These are phyloP conservation scores for Myriosclerotinia scirpicola DNA, from an alignment of 2,329 filamentous ascomycete species.

Conservation along the genomic window DNA sequence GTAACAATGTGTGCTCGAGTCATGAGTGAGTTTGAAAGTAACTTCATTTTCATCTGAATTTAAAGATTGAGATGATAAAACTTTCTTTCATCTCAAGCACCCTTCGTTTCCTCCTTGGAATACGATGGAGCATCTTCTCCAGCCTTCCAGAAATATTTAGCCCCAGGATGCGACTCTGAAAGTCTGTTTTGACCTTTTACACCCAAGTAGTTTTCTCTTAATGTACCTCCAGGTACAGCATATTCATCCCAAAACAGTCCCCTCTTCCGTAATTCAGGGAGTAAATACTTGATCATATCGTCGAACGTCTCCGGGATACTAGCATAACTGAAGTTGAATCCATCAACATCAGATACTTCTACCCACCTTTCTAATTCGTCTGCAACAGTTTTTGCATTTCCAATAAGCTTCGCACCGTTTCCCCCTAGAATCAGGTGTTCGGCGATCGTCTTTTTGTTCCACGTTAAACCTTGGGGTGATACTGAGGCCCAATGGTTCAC, in stretches of 20 bases:
- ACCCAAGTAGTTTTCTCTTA: constrained; percentile 60
- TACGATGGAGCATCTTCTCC: constrained; percentile 32
- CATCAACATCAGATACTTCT: constrained; percentile 35
- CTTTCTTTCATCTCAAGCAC: not conserved
- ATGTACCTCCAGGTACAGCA: constrained; percentile 56
- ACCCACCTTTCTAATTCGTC: constrained; percentile 36
- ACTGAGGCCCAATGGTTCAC: constrained; percentile 46
- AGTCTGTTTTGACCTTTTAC: constrained; percentile 52
- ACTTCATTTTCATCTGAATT: not conserved
- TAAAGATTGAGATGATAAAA: not conserved
- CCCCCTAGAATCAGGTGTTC: constrained; percentile 35
- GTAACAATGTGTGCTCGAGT: not conserved
- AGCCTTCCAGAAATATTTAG: constrained; percentile 46
- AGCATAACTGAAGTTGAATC: constrained; percentile 36
- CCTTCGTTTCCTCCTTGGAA: constrained; percentile 5
- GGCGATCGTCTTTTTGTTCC: constrained; percentile 42
- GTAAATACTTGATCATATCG: constrained; percentile 63
- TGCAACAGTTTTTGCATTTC: constrained; percentile 32
- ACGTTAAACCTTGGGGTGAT: constrained; percentile 40
- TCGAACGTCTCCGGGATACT: constrained; percentile 65
- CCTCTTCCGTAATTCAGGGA: constrained; percentile 61
- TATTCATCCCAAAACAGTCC: constrained; percentile 55
- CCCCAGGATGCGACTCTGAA: constrained; percentile 50
- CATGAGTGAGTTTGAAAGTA: not conserved
- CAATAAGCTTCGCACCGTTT: constrained; percentile 35